Conservation (phyloP, 2,329 filamentous ascomycete species). For the Talaromyces sp. region DNA sequence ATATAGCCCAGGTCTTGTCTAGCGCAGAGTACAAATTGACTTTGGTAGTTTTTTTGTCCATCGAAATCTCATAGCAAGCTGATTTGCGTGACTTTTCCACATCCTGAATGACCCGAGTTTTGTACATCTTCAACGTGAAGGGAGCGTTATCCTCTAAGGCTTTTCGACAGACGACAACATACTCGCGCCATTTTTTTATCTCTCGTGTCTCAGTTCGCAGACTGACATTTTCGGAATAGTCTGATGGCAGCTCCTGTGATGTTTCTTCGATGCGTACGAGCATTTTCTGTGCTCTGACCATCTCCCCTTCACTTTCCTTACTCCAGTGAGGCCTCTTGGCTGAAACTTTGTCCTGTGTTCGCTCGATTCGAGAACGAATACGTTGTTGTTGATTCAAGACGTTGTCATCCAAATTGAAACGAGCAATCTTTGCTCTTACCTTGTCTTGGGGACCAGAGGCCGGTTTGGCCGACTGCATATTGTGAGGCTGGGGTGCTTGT, state of each 20-base stretch:
- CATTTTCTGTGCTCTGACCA: conserved; percentile 68
- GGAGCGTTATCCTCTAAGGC: conserved; percentile 53
- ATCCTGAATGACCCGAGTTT: conserved; percentile 61
- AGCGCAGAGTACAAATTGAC: conserved; percentile 64
- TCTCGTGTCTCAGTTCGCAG: conserved; percentile 57
- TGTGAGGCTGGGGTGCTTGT: conserved; percentile 35
- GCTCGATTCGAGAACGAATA: conserved; percentile 37
- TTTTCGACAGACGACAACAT: conserved; percentile 59
- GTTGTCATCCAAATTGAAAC: conserved; percentile 46
- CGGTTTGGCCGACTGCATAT: conserved; percentile 21
- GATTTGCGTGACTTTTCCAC: conserved; percentile 54
- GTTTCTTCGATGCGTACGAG: conserved; percentile 60
- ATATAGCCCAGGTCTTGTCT: conserved; percentile 65
- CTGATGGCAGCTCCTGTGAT: conserved; percentile 52
- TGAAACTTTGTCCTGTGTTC: conserved; percentile 35
- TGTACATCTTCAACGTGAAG: conserved; percentile 59
- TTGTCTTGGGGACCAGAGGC: conserved; percentile 21
- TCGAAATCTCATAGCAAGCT: conserved; percentile 56
- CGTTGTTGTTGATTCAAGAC: conserved; percentile 40
- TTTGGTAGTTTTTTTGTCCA: conserved; percentile 52
- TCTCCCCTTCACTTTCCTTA: conserved; percentile 55
- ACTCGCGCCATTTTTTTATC: conserved; percentile 65
- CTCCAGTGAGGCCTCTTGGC: conserved; percentile 34
- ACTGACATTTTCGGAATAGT: conserved; percentile 63
- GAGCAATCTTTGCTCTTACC: conserved; percentile 36